Evolutionary conservation across 495 filamentous ascomycete genomes (phyloP), one percentile per base, ranked within the genome.

Genomic region (Podospora conica): DNA sequence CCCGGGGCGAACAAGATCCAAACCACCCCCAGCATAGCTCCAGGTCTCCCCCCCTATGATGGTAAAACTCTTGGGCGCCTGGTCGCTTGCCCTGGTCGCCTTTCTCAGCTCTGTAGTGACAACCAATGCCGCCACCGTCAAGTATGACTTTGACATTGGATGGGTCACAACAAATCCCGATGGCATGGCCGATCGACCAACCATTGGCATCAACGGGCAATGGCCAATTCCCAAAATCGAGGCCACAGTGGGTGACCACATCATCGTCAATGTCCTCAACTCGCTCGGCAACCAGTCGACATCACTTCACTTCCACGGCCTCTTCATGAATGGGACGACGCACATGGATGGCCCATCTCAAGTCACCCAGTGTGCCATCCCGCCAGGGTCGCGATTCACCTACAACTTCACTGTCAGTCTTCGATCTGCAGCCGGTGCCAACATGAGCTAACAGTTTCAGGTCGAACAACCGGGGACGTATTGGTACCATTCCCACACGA

Each of bases 121-220:
- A 27, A 63, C 70, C n/a, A 62, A 75, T 33, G 79, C 80, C 33
- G 88, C 85, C 40, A 90, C 86, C 5, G 85, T 92, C 62, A 87
- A 82, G 24, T 90, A 91, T 72, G 82, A 96, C 74, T 96, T 90
- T 78, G 89, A 90, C 71, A 83, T 94, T 66, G 83, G 83, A 28
- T 96, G 93, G 92, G 87, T 92, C 7, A 87, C 79, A 27, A 86
- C 89, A 9, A 94, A 92, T 71, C 92, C 92, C 3, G 92, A 96
- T 77, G 90, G 88, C 18, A 73, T 83, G 53, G 83, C 84, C 22
- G 81, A 85, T 1, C 83, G 91, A 12, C 84, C 85, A 53, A 85
- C 85, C 6, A 92, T 96, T 71, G 89, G 90, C 55, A 91, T 95
- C 80, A 96, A 96, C 72, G 86, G 84, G 1, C 78, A 91, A 81